Conservation (phyloP, 2,329 filamentous ascomycete genomes). For the Colletotrichum theobromicola region DNA sequence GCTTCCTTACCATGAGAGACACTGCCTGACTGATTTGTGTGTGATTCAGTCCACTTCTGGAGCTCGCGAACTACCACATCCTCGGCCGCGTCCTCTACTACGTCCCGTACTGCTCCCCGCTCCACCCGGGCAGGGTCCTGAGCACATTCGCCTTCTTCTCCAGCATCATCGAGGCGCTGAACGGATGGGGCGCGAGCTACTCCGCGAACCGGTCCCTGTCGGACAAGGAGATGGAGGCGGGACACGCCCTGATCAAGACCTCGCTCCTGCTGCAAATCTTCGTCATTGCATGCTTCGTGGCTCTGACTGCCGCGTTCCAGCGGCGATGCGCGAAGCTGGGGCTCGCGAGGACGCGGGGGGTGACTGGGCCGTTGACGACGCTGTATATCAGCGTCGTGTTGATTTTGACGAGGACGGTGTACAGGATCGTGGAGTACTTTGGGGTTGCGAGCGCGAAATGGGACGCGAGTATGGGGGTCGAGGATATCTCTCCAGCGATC, state of each 20-base stretch:
- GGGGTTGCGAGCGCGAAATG: conserved; percentile 46
- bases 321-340: conserved; percentile 42
- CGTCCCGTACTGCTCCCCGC: conserved; percentile 61
- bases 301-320: conserved; percentile 55
- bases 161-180: conserved; percentile 51
- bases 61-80: conserved; percentile 66
- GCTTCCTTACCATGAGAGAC: background rate
- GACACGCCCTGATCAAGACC: conserved; percentile 53
- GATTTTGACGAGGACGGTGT: conserved; percentile 60
- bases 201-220: conserved; percentile 49
- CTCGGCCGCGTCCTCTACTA: conserved; percentile 65
- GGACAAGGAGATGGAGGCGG: conserved; percentile 40
- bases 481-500: conserved; percentile 47
- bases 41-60: conserved; percentile 56
- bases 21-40: background rate
- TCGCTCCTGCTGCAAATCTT: conserved; percentile 60
- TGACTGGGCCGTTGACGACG: conserved; percentile 45
- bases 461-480: conserved; percentile 40
- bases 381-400: conserved; percentile 56
- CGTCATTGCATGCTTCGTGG: conserved; percentile 54
- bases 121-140: conserved; percentile 50
- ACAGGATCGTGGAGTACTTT: conserved; percentile 65
- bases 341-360: conserved; percentile 32
- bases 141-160: conserved; percentile 53
- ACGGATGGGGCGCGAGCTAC: conserved; percentile 53